Evolutionary conservation across 345 rosid species (phyloP).

Genomic region (Cochlearia excelsa): DNA sequence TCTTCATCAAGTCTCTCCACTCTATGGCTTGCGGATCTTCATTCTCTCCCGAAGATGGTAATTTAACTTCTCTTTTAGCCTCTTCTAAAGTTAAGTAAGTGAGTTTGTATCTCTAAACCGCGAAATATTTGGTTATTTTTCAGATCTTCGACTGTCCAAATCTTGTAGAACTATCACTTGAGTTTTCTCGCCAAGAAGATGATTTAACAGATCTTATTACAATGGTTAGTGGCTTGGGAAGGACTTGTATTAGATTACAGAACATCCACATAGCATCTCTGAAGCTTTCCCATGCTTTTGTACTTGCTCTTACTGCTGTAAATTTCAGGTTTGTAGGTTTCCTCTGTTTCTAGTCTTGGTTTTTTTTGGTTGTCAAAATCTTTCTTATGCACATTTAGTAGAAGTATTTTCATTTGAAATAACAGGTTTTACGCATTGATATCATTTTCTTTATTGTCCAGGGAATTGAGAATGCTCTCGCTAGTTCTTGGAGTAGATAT

Average conservation of each 20-base stretch:
- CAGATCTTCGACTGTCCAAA: conserved; percentile 84
- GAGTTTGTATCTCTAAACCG: not conserved
- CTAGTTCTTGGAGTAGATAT: conserved; percentile 88
- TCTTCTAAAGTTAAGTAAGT: not conserved
- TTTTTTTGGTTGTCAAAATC: conserved; percentile 5
- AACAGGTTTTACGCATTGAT: conserved; percentile 17
- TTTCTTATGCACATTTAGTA: not conserved
- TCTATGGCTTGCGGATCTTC: conserved; percentile 85
- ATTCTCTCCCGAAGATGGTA: conserved; percentile 81
- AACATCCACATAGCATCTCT: conserved; percentile 83
- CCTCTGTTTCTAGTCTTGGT: conserved; percentile 1
- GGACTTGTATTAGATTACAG: conserved; percentile 67
- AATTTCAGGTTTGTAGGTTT: conserved; percentile 61
- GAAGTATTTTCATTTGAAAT: not conserved
- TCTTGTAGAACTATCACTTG: conserved; percentile 76
- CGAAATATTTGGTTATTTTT: not conserved
- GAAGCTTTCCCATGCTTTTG: conserved; percentile 72
- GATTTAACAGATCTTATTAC: conserved; percentile 69
- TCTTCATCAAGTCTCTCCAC: conserved; percentile 77
- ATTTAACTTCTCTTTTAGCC: not conserved
- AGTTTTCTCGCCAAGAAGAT: conserved; percentile 75
- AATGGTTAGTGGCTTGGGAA: conserved; percentile 72
- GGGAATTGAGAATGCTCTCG: conserved; percentile 89
- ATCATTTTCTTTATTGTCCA: conserved; percentile 28
- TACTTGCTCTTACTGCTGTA: conserved; percentile 81